These are phyloP conservation scores for Solanum stenotomum DNA, from an alignment of 257 asterid species.

Conservation along the genomic window DNA sequence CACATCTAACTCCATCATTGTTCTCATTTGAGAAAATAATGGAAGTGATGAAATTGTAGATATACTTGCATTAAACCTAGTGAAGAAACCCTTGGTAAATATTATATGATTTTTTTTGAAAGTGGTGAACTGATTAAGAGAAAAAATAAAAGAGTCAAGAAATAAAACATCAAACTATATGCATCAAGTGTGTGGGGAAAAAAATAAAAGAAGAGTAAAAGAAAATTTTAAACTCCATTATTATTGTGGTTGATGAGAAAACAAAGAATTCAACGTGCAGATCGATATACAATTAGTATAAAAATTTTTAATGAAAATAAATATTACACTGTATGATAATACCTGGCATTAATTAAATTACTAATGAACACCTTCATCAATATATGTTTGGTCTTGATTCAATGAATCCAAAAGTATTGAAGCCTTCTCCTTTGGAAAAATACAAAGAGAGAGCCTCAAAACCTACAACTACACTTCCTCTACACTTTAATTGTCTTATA, in stretches of 20 bases:
- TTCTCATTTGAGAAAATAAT: not conserved
- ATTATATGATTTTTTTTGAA: not conserved
- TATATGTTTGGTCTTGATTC: not conserved
- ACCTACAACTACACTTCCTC: not conserved
- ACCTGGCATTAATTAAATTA: not conserved
- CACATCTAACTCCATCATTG: not conserved
- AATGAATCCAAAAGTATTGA: slow-evolving; percentile 8
- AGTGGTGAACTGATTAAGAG: not conserved
- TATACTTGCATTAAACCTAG: not conserved
- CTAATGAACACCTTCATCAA: not conserved
- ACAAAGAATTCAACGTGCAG: not conserved
- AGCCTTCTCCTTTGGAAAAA: not conserved
- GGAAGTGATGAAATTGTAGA: not conserved
- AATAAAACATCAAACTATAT: not conserved
- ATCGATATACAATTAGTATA: not conserved
- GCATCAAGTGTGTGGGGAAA: not conserved
- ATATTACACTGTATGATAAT: not conserved
- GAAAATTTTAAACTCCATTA: no score
- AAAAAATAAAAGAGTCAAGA: not conserved
- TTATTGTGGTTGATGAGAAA: not conserved
- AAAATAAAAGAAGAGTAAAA: not conserved
- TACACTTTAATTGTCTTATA: not conserved
- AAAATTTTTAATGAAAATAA: no score
- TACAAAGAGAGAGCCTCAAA: not conserved
- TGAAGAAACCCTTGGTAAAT: not conserved